Evolutionary conservation across 192 early-diverging fungal species (phyloP), one percentile per base, ranked within the genome.

Genomic region (Diversispora eburnea): DNA sequence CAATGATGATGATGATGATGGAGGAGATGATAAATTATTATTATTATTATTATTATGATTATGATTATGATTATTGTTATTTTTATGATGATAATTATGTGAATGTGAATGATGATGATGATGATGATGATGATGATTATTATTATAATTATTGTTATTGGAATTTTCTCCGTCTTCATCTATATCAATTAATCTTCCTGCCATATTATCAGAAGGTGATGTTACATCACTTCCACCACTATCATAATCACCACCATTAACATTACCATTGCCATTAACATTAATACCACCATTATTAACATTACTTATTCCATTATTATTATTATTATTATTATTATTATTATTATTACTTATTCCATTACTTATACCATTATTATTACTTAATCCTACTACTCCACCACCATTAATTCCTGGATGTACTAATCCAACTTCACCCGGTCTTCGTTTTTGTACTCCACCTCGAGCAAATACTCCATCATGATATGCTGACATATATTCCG

Each of bases 361-460:
- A 33, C 25, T 33, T 33, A 33, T 33, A 1, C 25, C 25, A 33
- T n/a, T n/a, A 56, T 70, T 52, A 55, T 70, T 52, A n/a, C 33
- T n/a, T n/a, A n/a, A n/a, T n/a, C n/a, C n/a, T n/a, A 33, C 67
- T n/a, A 42, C 4, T 39, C 49, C 49, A 15, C 52, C 9, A 13
- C 33, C 15, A 49, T 41, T 19, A 3, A 48, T 20, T 19, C 49
- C 54, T 43, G 13, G 25, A 59, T 71, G 69, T 46, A 58, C 39
- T 2, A 33, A 33, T 22, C 22, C 41, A 15, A 47, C 48, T 73
- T 73, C 72, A 51, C 72, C 72, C 10, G 72, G 72, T 64, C 72
- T 62, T 48, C 72, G 72, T 41, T 64, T 62, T 73, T 73, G 72
- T 45, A 73, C 72, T 39, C 72, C 72, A 55, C 72, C 72, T 42